These are phyloP conservation scores for Leishmania aethiopica DNA, from an alignment of 208 protist genomes.

Conservation along the genomic window DNA sequence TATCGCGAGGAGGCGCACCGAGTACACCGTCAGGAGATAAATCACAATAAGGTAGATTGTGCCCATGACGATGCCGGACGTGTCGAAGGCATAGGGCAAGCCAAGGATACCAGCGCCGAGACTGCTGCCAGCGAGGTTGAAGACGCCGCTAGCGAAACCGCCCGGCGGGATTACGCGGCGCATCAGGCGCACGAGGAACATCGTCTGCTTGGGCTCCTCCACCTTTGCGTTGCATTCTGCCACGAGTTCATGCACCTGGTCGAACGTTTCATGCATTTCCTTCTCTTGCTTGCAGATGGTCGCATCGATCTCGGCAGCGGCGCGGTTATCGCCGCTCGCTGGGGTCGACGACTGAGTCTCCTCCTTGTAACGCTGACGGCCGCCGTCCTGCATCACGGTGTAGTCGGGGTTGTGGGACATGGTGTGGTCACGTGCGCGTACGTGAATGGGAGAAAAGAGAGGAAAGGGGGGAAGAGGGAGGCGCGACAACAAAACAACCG, in stretches of 20 bases:
- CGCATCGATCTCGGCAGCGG: conserved; percentile 5
- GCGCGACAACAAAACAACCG: neutral
- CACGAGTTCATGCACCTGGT: conserved; percentile 9
- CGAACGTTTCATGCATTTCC: conserved; percentile 11
- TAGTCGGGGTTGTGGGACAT: neutral
- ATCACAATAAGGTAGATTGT: conserved; percentile 65
- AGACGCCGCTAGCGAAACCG: conserved; percentile 52
- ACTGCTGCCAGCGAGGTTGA: conserved; percentile 73
- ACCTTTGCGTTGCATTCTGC: neutral
- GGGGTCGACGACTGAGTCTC: neutral
- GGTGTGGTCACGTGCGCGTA: neutral
- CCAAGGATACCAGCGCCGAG: conserved; percentile 74
- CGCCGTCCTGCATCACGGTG: neutral
- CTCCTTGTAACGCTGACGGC: neutral
- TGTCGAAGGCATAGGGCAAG: conserved; percentile 63
- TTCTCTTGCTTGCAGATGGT: neutral
- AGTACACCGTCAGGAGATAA: conserved; percentile 72
- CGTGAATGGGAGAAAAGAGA: neutral
- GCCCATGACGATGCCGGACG: conserved; percentile 62
- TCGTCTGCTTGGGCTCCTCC: neutral
- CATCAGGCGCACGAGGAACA: conserved; percentile 2
- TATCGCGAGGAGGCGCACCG: conserved; percentile 54
- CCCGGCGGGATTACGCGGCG: conserved; percentile 40
- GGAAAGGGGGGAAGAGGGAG: neutral
- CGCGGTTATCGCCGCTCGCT: neutral